These are phyloP conservation scores for Phytophthora sp. DNA, from an alignment of 352 stramenopile species.

Conservation along the genomic window DNA sequence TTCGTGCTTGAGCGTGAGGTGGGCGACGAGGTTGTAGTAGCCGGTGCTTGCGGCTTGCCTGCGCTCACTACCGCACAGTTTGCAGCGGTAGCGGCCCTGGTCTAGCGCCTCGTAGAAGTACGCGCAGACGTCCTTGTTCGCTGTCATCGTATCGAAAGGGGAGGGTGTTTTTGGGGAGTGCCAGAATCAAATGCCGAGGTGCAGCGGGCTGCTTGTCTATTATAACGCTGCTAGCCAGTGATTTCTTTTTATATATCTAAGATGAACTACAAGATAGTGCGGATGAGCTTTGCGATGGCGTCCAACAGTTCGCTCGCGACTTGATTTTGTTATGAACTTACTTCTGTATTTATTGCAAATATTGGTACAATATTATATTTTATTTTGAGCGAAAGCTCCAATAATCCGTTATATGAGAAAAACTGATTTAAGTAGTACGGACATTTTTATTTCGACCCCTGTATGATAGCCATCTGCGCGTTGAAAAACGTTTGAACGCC, in stretches of 20 bases:
- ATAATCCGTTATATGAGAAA: slow-evolving; percentile 9
- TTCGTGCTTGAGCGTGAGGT: no score
- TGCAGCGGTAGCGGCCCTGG: slow-evolving; percentile 2
- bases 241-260: no score
- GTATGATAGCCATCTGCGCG: no score
- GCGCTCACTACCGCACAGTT: slow-evolving; percentile 1
- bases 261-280: no score
- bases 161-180: slow-evolving; percentile 1
- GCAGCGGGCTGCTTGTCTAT: background rate
- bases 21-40: no score
- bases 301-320: no score
- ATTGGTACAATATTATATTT: no score
- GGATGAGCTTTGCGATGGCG: no score
- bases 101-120: slow-evolving; percentile 4
- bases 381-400: slow-evolving; percentile 3
- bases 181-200: no score
- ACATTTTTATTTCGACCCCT: slow-evolving; percentile 9
- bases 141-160: background rate
- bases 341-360: slow-evolving; percentile 3
- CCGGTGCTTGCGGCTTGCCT: background rate
- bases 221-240: background rate
- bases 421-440: slow-evolving; percentile 6
- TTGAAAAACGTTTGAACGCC: no score
- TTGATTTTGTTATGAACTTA: no score
- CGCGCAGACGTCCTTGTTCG: slow-evolving; percentile 8